Conservation (phyloP, 2,329 filamentous ascomycete genomes). For the Colletotrichum sp. region DNA sequence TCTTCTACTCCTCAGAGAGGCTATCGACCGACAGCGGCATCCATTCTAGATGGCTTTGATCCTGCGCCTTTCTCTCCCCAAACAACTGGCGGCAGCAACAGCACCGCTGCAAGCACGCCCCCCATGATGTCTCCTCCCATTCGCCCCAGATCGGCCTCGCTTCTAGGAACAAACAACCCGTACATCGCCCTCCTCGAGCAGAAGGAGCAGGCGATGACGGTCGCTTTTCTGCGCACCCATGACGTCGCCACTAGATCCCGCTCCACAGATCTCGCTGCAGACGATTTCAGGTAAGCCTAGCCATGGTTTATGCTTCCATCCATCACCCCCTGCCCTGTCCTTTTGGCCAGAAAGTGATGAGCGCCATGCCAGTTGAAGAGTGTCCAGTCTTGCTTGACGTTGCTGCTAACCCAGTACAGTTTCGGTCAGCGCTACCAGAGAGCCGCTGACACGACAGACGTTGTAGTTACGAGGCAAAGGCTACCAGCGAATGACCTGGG, state of each 20-base stretch:
- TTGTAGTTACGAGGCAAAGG: constrained; percentile 36
- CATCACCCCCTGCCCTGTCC: background rate
- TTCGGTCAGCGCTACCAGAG: constrained; percentile 41
- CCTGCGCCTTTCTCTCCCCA: constrained; percentile 4
- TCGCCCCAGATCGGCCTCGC: background rate
- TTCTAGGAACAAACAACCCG: constrained; percentile 27
- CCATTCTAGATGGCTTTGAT: constrained; percentile 20
- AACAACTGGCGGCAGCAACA: background rate
- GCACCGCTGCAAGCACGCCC: constrained; percentile 9
- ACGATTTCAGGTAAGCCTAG: constrained; percentile 35
- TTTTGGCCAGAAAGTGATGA: background rate
- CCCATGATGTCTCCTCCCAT: constrained; percentile 24
- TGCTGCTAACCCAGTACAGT: constrained; percentile 9
- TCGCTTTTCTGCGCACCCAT: constrained; percentile 31
- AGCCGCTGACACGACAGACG: constrained; percentile 26
- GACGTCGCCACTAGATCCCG: constrained; percentile 22
- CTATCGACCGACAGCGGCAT: constrained; percentile 14
- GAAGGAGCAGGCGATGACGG: constrained; percentile 33
- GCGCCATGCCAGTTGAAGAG: background rate
- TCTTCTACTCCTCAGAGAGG: background rate
- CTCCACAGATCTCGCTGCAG: constrained; percentile 26
- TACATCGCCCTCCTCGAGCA: constrained; percentile 34
- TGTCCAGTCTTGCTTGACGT: background rate
- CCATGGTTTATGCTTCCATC: background rate
- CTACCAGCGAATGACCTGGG: constrained; percentile 24